Percentiles rank a stretch among this genome's conserved stretches.
phyloP scores from a whole-genome alignment of 768 basidiomycete genomes.

The Gymnopilus dilepis region DNA sequence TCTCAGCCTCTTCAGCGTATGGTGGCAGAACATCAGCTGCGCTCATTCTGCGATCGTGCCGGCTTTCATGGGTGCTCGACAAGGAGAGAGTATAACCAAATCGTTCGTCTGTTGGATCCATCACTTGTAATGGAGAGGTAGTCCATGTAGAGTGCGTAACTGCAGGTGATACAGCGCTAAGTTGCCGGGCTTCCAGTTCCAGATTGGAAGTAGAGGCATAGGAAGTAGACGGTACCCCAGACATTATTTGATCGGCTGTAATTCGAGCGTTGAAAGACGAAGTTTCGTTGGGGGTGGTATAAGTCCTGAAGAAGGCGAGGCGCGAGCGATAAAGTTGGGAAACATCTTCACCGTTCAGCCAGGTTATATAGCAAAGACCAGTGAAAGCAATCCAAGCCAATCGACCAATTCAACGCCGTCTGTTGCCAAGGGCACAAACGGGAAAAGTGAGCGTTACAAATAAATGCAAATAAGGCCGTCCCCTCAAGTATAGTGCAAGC shows the following conservation, averaged over 20 bases:
- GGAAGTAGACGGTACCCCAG: background rate
- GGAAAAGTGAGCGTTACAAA: background rate
- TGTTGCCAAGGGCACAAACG: constrained; percentile 9
- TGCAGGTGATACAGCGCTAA: constrained; percentile 19
- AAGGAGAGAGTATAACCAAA: constrained; percentile 44
- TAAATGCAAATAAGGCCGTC: background rate
- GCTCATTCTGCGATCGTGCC: constrained; percentile 42
- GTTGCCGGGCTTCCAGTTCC: constrained; percentile 16
- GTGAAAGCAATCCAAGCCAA: constrained; percentile 14
- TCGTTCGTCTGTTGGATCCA: constrained; percentile 36
- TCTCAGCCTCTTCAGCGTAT: constrained; percentile 47
- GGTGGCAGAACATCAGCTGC: constrained; percentile 43
- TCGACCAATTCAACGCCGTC: constrained; percentile 9
- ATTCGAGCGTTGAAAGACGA: background rate
- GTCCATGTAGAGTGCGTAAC: constrained; percentile 28
- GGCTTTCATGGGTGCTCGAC: constrained; percentile 42
- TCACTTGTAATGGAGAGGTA: constrained; percentile 10
- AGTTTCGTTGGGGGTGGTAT: background rate
- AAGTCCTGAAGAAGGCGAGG: background rate
- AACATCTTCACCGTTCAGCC: background rate
- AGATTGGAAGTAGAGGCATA: constrained; percentile 13
- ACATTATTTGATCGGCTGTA: constrained; percentile 1
- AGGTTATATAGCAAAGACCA: constrained; percentile 7
- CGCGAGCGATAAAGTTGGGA: background rate
- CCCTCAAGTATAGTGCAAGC: background rate